Conservation (phyloP, 148 eudicot genomes). For the Chenopodium quinoa region DNA sequence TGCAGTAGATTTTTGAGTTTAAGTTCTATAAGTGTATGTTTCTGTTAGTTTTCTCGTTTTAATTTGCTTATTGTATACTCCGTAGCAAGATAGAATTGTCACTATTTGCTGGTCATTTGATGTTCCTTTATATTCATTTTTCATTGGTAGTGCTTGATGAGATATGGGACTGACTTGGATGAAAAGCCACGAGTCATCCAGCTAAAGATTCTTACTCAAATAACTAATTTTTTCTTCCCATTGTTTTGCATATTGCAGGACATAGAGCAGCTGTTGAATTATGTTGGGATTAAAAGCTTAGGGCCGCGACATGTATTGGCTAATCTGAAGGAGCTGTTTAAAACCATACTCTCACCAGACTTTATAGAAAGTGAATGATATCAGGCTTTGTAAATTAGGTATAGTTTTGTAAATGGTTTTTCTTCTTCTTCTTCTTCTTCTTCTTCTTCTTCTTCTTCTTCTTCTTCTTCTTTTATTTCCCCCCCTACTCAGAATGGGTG, state of each 20-base stretch:
- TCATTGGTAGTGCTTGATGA: neutral
- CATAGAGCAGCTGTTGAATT: constrained; percentile 90
- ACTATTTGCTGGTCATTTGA: neutral
- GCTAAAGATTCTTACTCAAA: neutral
- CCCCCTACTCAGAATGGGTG: neutral
- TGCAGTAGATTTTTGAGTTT: neutral
- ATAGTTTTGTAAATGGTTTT: constrained; percentile 27
- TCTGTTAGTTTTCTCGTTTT: neutral
- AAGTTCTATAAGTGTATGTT: neutral
- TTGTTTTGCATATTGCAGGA: constrained; percentile 52
- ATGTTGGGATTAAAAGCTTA: constrained; percentile 73
- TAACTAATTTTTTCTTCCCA: neutral
- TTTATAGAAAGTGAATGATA: constrained; percentile 51
- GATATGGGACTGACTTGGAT: neutral
- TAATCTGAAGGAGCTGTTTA: constrained; percentile 80
- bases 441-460: no score
- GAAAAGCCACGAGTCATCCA: neutral
- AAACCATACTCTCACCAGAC: constrained; percentile 65
- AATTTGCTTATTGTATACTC: neutral
- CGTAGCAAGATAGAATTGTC: neutral
- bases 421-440: neutral
- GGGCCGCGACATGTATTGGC: constrained; percentile 92
- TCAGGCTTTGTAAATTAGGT: constrained; percentile 15
- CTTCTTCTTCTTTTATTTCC: no score
- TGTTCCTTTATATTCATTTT: neutral